Conservation (phyloP, 176 grass and related monocot species). For the Guadua angustifolia region DNA sequence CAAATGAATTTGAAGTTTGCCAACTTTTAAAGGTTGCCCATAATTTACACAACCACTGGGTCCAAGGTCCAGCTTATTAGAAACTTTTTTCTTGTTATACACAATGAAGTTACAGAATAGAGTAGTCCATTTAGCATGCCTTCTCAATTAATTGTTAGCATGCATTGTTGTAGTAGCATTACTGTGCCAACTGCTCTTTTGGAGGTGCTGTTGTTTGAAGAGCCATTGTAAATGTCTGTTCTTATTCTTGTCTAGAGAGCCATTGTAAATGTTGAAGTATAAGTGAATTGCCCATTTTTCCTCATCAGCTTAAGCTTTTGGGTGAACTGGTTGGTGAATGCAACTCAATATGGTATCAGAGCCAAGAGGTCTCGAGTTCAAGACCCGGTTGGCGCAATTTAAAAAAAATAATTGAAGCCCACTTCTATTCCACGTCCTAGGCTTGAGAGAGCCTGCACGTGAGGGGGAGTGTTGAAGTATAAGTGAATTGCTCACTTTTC, state of each 20-base stretch:
- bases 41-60: not conserved
- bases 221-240: conserved; percentile 9
- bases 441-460: no score
- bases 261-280: not conserved
- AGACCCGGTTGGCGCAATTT: no score
- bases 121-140: not conserved
- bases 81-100: not conserved
- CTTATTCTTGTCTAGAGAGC: not conserved
- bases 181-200: not conserved
- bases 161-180: not conserved
- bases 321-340: no score
- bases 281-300: no score
- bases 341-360: no score
- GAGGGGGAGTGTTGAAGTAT: no score
- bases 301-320: no score
- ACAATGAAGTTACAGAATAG: not conserved
- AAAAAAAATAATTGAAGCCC: no score
- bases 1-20: not conserved
- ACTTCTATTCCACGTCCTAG: no score
- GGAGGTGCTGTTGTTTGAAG: not conserved
- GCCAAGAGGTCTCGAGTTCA: no score
- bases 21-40: not conserved
- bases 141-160: conserved; percentile 1
- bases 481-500: no score
- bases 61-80: not conserved